A percentile compares a stretch with the other conserved stretches of the same genome.
Conservation (phyloP, 352 stramenopile species). For the Plasmopara viticola region DNA sequence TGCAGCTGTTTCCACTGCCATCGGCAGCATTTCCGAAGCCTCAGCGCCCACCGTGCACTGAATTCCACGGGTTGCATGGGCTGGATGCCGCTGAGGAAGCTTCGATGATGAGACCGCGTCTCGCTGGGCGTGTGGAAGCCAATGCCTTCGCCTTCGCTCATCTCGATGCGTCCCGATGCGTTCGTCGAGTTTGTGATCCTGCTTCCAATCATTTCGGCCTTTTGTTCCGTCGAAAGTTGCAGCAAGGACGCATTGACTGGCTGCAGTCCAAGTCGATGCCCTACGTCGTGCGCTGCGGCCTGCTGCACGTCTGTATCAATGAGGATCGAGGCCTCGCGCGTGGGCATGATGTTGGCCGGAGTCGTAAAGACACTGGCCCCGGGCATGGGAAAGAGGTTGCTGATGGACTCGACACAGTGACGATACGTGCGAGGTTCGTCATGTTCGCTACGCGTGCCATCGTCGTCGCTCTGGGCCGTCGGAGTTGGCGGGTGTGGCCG, state of each 20-base stretch:
- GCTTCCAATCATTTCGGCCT: constrained; percentile 14
- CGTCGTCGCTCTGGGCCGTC: constrained; percentile 13
- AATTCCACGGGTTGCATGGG: constrained; percentile 23
- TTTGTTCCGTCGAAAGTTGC: constrained; percentile 30
- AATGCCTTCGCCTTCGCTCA: constrained; percentile 24
- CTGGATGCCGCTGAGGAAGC: constrained; percentile 23
- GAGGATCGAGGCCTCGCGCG: constrained; percentile 67
- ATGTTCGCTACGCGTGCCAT: constrained; percentile 11
- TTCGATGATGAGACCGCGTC: constrained; percentile 17
- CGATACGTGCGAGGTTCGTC: background rate
- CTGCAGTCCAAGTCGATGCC: constrained; percentile 16
- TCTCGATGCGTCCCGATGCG: constrained; percentile 17
- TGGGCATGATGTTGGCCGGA: constrained; percentile 68
- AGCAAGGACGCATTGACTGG: constrained; percentile 14
- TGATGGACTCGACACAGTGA: constrained; percentile 40
- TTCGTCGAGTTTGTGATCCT: constrained; percentile 16
- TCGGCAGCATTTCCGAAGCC: constrained; percentile 20
- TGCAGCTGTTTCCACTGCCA: constrained; percentile 16
- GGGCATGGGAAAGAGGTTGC: constrained; percentile 63
- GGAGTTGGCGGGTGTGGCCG: constrained; percentile 17
- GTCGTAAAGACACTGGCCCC: constrained; percentile 56
- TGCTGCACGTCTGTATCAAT: constrained; percentile 59
- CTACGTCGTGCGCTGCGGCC: constrained; percentile 16
- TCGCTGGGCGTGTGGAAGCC: constrained; percentile 29
- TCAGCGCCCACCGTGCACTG: constrained; percentile 11